Base-by-base conservation (phyloP, 1,139 yeast genomes). In the Diutina ranongensis region DNA sequence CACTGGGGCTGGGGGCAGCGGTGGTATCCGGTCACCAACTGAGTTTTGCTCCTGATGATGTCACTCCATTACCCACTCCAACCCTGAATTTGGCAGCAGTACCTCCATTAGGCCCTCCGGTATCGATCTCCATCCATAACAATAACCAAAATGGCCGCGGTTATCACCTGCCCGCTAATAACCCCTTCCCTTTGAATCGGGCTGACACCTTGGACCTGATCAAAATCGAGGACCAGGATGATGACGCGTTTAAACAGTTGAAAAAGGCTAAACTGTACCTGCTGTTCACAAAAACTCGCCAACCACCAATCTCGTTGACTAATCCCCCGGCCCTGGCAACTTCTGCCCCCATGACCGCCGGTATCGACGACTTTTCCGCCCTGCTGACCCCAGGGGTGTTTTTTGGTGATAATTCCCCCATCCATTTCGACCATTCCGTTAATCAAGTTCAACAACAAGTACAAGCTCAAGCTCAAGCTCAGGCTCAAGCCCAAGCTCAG, bases 171-270 rank as follows among this genome's bases (percentile, higher is more conserved):
- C 18, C 36, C 20, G 42, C 20, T 25, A 40, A 21, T 36, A 35
- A 41, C 47, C 51, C 36, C 51, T 52, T 48, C 47, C 33, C 46
- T 45, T 46, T 49, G 45, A 44, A 40, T 47, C 47, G 38, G 51
- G 48, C 36, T 49, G 57, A 54, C 42, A 58, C 63, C 7, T 52
- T 65, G 32, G 71, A 65, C 35, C 57, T 68, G 4, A 61, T 66
- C 44, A 59, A 60, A 40, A 60, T 65, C 45, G 73, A 68, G 49
- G 68, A 64, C 47, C 71, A 67, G 50, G 72, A 68, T 46, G 71
- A 68, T 52, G 74, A 70, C 53, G 74, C 75, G 2, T 61, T 68
- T 48, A 65, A 65, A 48, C 72, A 68, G 50, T 54, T 71, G 47
- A 61, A 62, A 44, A 62, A 68, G 52, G 72, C 72, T 4, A 67